Evolutionary conservation across 306 rosid species (phyloP).

Genomic region (Vigna angularis): DNA sequence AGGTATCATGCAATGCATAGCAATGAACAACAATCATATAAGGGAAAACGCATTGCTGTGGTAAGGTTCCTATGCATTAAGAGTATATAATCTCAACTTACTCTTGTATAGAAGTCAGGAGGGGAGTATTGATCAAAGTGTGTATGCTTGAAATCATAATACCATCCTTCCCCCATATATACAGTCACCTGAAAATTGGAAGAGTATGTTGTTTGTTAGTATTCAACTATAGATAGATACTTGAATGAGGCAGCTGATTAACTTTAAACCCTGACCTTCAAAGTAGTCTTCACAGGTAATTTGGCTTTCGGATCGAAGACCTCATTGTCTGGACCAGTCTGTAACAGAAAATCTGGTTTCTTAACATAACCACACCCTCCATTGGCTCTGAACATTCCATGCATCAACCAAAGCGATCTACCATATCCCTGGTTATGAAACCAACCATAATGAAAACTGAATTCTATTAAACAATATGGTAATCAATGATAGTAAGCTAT

Average conservation of each 20-base stretch:
- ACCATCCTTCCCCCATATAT: slow-evolving; percentile 99
- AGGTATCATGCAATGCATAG: slow-evolving; percentile 7
- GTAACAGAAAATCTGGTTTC: slow-evolving; percentile 84
- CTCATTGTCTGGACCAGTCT: slow-evolving; percentile 58
- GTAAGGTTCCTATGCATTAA: neutral
- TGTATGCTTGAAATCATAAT: slow-evolving; percentile 74
- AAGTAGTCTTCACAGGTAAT: slow-evolving; percentile 70
- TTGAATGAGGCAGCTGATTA: slow-evolving; percentile 11
- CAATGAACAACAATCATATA: neutral
- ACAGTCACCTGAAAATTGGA: slow-evolving; percentile 73
- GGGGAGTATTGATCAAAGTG: slow-evolving; percentile 96
- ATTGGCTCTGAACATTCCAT: slow-evolving; percentile 97
- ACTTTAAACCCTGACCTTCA: slow-evolving; percentile 65
- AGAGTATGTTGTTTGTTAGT: slow-evolving; percentile 40
- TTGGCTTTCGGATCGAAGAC: slow-evolving; percentile 72
- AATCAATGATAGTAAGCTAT: neutral
- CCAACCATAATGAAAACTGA: slow-evolving; percentile 34
- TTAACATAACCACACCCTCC: slow-evolving; percentile 94
- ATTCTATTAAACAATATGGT: neutral
- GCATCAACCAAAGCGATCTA: slow-evolving; percentile 97
- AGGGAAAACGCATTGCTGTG: slow-evolving; percentile 8
- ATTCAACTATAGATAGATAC: slow-evolving; percentile 7
- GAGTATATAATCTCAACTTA: slow-evolving; percentile 48
- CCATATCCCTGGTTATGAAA: slow-evolving; percentile 79
- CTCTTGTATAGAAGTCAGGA: slow-evolving; percentile 96